Percentiles rank a stretch among this genome's conserved stretches.
Evolutionary conservation across 805 yeast species (phyloP).

Genomic region (Scheffersomyces ergatensis): DNA sequence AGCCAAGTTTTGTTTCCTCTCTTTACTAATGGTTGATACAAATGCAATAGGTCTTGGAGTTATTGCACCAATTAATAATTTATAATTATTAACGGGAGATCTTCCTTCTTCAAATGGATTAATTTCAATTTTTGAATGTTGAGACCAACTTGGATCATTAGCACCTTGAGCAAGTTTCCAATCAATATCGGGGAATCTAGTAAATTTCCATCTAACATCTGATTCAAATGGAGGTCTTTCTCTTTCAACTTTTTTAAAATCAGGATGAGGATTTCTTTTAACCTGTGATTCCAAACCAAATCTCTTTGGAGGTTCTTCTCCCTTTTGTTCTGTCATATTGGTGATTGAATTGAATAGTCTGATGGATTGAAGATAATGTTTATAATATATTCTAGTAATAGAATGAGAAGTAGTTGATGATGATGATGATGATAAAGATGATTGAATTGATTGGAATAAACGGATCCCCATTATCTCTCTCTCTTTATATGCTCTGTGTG

Average conservation of each 20-base stretch:
- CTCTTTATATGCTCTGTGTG: no score
- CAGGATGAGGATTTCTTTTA: slow-evolving; percentile 14
- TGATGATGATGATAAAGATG: no score
- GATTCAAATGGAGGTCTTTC: slow-evolving; percentile 9
- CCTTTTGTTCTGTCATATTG: no score
- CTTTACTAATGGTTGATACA: slow-evolving; percentile 43
- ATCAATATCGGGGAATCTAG: slow-evolving; percentile 20
- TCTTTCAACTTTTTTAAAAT: slow-evolving; percentile 11
- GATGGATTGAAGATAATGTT: not conserved
- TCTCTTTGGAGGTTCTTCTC: slow-evolving; percentile 6
- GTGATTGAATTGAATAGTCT: no score
- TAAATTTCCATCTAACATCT: slow-evolving; percentile 7
- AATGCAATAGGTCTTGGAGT: slow-evolving; percentile 64
- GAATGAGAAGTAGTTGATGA: no score
- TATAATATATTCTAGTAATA: no score
- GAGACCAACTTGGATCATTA: slow-evolving; percentile 40
- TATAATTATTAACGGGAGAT: slow-evolving; percentile 45
- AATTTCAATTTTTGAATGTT: slow-evolving; percentile 42
- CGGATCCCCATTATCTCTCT: no score
- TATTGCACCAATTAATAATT: slow-evolving; percentile 48
- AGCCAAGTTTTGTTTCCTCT: slow-evolving; percentile 50
- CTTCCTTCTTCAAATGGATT: slow-evolving; percentile 48
- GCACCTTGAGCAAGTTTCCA: slow-evolving; percentile 55
- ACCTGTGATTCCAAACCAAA: slow-evolving; percentile 10
- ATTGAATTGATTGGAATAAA: no score